Evolutionary conservation across 1,284 basidiomycete species (phyloP).

Genomic region (Ceratobasidium sp.): DNA sequence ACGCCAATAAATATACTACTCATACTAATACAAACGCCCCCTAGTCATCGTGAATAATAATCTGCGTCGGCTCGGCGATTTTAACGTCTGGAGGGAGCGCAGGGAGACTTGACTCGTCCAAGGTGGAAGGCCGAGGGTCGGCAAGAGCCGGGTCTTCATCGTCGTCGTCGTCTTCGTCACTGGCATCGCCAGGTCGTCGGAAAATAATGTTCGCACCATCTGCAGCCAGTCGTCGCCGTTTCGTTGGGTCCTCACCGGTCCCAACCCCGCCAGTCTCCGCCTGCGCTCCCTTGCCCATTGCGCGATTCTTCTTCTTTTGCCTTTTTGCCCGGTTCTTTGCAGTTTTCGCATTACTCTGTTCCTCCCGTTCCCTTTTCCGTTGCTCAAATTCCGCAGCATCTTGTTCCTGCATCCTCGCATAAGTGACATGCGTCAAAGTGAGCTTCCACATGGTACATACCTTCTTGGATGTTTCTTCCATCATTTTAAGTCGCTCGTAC

Average conservation of each 20-base stretch:
- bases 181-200: conserved; percentile 49
- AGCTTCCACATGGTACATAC: conserved; percentile 59
- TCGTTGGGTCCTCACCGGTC: conserved; percentile 41
- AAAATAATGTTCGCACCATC: conserved; percentile 70
- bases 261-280: neutral
- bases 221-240: conserved; percentile 62
- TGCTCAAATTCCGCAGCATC: conserved; percentile 72
- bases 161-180: conserved; percentile 44
- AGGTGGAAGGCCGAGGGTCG: conserved; percentile 30
- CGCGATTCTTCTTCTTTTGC: conserved; percentile 85
- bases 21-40: neutral
- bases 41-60: conserved; percentile 49
- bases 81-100: conserved; percentile 36
- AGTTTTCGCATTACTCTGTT: conserved; percentile 82
- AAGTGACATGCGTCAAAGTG: conserved; percentile 8
- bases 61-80: conserved; percentile 47
- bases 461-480: conserved; percentile 85
- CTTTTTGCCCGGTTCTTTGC: conserved; percentile 91
- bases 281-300: conserved; percentile 59
- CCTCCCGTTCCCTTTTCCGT: conserved; percentile 71
- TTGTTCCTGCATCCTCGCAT: conserved; percentile 63
- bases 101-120: conserved; percentile 20
- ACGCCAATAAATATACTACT: neutral
- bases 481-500: conserved; percentile 90
- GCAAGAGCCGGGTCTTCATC: conserved; percentile 39